A percentile compares a stretch with the other conserved stretches of the same genome.
These are phyloP conservation scores for Coniochaeta sp. DNA, from an alignment of 2,329 filamentous ascomycete species.

Conservation along the genomic window DNA sequence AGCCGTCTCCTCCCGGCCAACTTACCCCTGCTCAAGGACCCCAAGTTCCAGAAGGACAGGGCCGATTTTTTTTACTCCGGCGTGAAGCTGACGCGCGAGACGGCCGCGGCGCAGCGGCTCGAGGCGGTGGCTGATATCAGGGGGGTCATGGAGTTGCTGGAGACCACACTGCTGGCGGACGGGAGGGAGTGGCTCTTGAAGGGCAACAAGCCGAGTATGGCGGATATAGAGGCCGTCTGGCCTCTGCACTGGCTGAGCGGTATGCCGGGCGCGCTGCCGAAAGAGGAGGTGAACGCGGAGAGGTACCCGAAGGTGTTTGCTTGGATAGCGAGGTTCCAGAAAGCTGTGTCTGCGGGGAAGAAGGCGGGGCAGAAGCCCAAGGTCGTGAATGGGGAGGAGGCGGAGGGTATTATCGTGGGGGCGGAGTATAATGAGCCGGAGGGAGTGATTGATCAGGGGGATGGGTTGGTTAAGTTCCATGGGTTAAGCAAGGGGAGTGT, in stretches of 20 bases:
- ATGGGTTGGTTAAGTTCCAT: constrained; percentile 37
- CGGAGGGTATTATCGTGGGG: constrained; percentile 36
- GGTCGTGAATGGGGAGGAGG: constrained; percentile 46
- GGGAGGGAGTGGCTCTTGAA: constrained; percentile 59
- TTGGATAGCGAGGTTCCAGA: constrained; percentile 59
- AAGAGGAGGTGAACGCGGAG: constrained; percentile 40
- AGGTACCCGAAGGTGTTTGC: constrained; percentile 54
- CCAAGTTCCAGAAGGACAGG: constrained; percentile 53
- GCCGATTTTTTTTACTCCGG: constrained; percentile 30
- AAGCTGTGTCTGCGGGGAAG: constrained; percentile 34
- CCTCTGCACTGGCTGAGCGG: constrained; percentile 57
- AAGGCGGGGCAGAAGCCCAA: constrained; percentile 24
- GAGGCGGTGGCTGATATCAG: constrained; percentile 51
- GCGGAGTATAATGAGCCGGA: constrained; percentile 39
- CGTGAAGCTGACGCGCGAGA: constrained; percentile 15
- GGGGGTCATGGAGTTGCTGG: constrained; percentile 49
- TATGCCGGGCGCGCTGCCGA: constrained; percentile 48
- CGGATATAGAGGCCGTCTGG: constrained; percentile 65
- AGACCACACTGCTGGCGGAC: constrained; percentile 56
- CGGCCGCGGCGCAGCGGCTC: constrained; percentile 27
- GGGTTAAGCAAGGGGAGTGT: constrained; percentile 43
- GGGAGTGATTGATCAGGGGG: constrained; percentile 35
- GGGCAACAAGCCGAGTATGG: constrained; percentile 44
- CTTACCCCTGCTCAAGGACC: constrained; percentile 46
- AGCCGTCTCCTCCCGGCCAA: constrained; percentile 50